Percentiles rank a stretch among this genome's conserved stretches.
Evolutionary conservation across 129 eudicot genomes (phyloP).

Genomic region (Pittosporum tobira): DNA sequence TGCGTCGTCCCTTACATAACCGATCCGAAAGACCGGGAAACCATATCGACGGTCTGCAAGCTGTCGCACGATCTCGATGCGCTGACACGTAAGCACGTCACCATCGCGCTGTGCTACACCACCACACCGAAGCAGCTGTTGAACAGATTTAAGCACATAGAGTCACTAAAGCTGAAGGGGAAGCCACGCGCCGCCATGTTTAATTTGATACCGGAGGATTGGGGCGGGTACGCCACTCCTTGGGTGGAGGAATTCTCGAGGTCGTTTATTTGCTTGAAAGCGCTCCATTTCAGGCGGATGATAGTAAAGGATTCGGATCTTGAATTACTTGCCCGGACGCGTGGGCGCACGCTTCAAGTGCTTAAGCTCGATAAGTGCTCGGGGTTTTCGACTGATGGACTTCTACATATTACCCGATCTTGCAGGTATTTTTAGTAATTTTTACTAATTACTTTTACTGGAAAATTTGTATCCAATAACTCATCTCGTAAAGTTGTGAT

Average conservation of each 20-base stretch:
- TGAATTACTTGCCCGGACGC: slow-evolving; percentile 7
- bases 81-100: slow-evolving; percentile 22
- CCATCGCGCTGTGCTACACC: slow-evolving; percentile 20
- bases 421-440: slow-evolving; percentile 14
- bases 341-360: not conserved
- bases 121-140: slow-evolving; percentile 20
- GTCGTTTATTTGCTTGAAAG: slow-evolving; percentile 4
- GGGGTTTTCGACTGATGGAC: slow-evolving; percentile 26
- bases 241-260: slow-evolving; percentile 17
- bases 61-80: slow-evolving; percentile 26
- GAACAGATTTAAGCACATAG: slow-evolving; percentile 17
- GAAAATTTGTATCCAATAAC: too few species aligned
- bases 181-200: slow-evolving; percentile 30
- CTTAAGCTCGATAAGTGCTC: slow-evolving; percentile 28
- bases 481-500: too few species aligned
- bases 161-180: slow-evolving; percentile 26
- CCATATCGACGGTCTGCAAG: slow-evolving; percentile 27
- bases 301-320: slow-evolving; percentile 24
- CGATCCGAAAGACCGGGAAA: slow-evolving; percentile 26
- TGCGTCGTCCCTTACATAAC: slow-evolving; percentile 30
- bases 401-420: slow-evolving; percentile 15
- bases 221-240: slow-evolving; percentile 27
- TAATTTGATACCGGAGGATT: slow-evolving; percentile 23
- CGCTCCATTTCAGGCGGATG: slow-evolving; percentile 27
- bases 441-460: not conserved